These are phyloP conservation scores for Gnetum montanum DNA, from an alignment of 75 land plant species.

Conservation along the genomic window DNA sequence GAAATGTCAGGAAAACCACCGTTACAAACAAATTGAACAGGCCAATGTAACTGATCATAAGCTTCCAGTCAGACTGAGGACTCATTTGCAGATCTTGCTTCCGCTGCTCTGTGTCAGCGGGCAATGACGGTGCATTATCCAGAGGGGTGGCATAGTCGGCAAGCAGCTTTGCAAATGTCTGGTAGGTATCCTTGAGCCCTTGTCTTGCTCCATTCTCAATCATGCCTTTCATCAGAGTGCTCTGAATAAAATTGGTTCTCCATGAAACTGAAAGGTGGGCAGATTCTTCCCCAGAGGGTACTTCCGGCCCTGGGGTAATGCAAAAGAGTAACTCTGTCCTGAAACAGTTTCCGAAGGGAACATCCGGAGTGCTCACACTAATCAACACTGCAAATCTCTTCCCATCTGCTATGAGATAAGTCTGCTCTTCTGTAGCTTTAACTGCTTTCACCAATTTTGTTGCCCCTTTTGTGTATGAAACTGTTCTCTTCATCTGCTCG, in stretches of 20 bases:
- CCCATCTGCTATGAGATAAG: constrained; percentile 68
- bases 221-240: constrained; percentile 85
- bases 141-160: constrained; percentile 31
- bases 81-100: constrained; percentile 30
- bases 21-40: constrained; percentile 47
- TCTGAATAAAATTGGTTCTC: constrained; percentile 74
- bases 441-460: constrained; percentile 68
- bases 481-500: constrained; percentile 38
- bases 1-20: constrained; percentile 27
- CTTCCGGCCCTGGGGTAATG: constrained; percentile 51
- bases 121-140: constrained; percentile 19
- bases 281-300: constrained; percentile 53
- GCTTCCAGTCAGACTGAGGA: constrained; percentile 49
- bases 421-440: constrained; percentile 79
- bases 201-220: constrained; percentile 76
- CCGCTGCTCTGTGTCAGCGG: constrained; percentile 28
- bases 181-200: constrained; percentile 75
- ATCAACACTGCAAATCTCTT: constrained; percentile 38
- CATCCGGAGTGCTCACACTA: constrained; percentile 79
- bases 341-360: constrained; percentile 67
- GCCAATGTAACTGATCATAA: constrained; percentile 50
- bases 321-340: constrained; percentile 51
- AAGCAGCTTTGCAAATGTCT: constrained; percentile 37
- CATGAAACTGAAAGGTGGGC: constrained; percentile 65
- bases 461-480: constrained; percentile 71